phyloP scores from a whole-genome alignment of 306 rosid species.

The Sphenostylis stenocarpa region DNA sequence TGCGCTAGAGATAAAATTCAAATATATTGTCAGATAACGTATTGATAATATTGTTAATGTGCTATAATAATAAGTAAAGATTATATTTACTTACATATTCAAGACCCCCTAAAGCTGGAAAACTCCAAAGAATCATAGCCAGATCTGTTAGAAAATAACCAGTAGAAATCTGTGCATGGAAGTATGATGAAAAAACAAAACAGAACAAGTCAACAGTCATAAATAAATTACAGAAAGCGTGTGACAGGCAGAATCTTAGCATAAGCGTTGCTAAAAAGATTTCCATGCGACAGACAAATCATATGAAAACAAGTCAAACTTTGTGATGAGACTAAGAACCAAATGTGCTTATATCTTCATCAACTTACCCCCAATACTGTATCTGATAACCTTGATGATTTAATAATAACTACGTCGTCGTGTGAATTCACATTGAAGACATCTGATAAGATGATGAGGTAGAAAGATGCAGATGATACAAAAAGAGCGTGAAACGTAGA shows the following conservation, averaged over 20 bases:
- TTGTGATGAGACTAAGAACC: conserved; percentile 1
- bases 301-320: not conserved
- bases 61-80: not conserved
- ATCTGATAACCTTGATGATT: conserved; percentile 55
- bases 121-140: conserved; percentile 69
- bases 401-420: conserved; percentile 40
- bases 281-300: not conserved
- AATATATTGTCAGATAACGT: not conserved
- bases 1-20: not conserved
- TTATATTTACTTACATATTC: conserved; percentile 68
- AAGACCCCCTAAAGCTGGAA: conserved; percentile 77
- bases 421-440: conserved; percentile 44
- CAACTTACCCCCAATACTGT: conserved; percentile 59
- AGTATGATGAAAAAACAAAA: not conserved
- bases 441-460: conserved; percentile 54
- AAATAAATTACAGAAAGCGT: not conserved
- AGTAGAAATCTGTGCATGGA: conserved; percentile 57
- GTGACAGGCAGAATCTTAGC: not conserved
- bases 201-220: not conserved
- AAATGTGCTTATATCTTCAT: conserved; percentile 16
- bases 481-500: conserved; percentile 71
- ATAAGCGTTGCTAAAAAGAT: not conserved
- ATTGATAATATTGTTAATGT: not conserved
- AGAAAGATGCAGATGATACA: conserved; percentile 58
- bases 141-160: conserved; percentile 79